Conservation (phyloP, 177 flowering plant species). For the Tripterygium wilfordii region DNA sequence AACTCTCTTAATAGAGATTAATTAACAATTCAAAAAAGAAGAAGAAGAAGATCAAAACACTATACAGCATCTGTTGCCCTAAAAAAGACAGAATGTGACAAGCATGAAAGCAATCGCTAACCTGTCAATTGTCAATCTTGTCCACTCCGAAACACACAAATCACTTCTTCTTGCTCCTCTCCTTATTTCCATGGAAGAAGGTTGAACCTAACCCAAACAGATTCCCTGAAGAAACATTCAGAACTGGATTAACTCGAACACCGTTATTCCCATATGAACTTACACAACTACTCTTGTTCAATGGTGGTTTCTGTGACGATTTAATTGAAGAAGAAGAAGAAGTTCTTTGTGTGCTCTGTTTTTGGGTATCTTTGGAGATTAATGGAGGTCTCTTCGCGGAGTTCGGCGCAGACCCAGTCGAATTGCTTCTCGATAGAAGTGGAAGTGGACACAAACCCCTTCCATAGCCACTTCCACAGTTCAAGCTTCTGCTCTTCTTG, state of each 20-base stretch:
- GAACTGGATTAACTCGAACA: conserved; percentile 27
- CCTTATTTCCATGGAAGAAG: conserved; percentile 30
- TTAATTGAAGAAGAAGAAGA: conserved; percentile 4
- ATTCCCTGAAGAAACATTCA: conserved; percentile 40
- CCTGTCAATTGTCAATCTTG: too few species aligned
- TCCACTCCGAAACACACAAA: too few species aligned
- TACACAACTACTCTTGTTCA: conserved; percentile 38
- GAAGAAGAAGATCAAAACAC: too few species aligned
- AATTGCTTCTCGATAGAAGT: conserved; percentile 46
- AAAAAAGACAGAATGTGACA: too few species aligned
- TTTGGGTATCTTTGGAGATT: conserved; percentile 15
- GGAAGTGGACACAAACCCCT: conserved; percentile 49
- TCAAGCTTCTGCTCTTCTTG: conserved; percentile 47
- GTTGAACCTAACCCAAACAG: conserved; percentile 45
- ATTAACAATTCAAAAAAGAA: too few species aligned
- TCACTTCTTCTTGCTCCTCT: conserved; percentile 28
- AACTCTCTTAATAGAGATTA: too few species aligned
- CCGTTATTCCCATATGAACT: conserved; percentile 20
- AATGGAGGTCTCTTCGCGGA: conserved; percentile 18
- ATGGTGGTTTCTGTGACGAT: conserved; percentile 41
- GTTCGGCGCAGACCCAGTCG: conserved; percentile 45
- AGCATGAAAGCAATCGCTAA: too few species aligned
- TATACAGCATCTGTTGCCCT: too few species aligned
- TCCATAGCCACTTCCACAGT: conserved; percentile 43
- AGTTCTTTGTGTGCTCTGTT: conserved; percentile 24